Percentiles rank a stretch among this genome's conserved stretches.
Conservation (phyloP, 805 yeast species). For the Naumovozyma baii region DNA sequence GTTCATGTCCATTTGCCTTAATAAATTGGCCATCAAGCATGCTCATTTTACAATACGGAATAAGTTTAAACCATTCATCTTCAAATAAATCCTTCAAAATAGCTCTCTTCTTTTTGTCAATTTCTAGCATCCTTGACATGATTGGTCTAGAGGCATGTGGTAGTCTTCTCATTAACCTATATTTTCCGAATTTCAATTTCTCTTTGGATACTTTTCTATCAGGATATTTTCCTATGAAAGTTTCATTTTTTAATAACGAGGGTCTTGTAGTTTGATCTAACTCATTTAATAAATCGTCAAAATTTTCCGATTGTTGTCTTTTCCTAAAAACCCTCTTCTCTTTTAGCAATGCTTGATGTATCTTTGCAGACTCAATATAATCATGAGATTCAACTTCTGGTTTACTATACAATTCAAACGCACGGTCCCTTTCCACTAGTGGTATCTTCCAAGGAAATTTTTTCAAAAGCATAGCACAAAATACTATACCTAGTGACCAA, state of each 20-base stretch:
- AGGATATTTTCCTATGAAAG: not conserved
- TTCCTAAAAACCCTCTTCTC: constrained; percentile 30
- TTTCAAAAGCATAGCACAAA: constrained; percentile 76
- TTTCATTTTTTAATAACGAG: not conserved
- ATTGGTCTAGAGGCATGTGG: constrained; percentile 80
- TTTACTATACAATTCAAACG: constrained; percentile 53
- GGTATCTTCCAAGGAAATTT: constrained; percentile 87
- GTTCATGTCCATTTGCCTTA: constrained; percentile 41
- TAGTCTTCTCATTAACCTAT: constrained; percentile 63
- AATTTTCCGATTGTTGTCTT: constrained; percentile 1
- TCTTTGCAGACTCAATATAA: constrained; percentile 56
- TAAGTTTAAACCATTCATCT: constrained; percentile 63
- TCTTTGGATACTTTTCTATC: constrained; percentile 23
- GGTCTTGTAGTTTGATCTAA: not conserved
- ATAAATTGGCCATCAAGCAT: constrained; percentile 29
- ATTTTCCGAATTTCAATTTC: constrained; percentile 69
- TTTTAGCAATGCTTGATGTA: constrained; percentile 52
- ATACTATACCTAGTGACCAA: constrained; percentile 78
- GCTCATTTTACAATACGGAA: constrained; percentile 49
- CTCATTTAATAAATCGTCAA: not conserved
- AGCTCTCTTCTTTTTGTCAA: constrained; percentile 55
- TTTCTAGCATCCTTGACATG: constrained; percentile 51
- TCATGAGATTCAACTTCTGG: constrained; percentile 66
- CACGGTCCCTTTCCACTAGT: constrained; percentile 52
- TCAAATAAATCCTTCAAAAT: constrained; percentile 52